Evolutionary conservation across 1,284 basidiomycete genomes (phyloP), one percentile per base, ranked within the genome.

Genomic region (Sanghuangporus sanghuang): DNA sequence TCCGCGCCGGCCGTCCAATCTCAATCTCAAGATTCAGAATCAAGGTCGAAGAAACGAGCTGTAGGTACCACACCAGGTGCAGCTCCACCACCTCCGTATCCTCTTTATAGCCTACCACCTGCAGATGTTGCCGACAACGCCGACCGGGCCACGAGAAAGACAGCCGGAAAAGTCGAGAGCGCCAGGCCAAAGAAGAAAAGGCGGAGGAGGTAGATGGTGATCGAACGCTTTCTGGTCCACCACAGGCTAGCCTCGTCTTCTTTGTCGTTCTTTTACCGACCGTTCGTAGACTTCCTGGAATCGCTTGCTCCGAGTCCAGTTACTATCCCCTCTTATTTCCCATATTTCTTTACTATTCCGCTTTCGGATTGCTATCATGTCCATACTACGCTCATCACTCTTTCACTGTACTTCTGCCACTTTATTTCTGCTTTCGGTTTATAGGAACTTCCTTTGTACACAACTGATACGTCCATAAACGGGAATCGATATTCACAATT

Each of bases 31-130:
- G 44, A 14, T 16, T n/a, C 44, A n/a, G 44, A 18, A n/a, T 6
- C 16, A 46, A n/a, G 6, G 16, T 16, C 7, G 7, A 18, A 46
- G 44, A 55, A 46, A 46, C 9, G 16, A 12, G 27, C 16, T 16
- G 2, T 42, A 23, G 58, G 58, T 6, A 14, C 18, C 21, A 60
- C 58, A 38, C 58, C 58, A 8, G 49, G 58, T 16, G 46, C 58
- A 16, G 58, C 36, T 16, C 58, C 58, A 9, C 35, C 46, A 38
- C 58, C 58, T 3, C 58, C 58, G 7, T 60, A 60, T 21, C 58
- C 58, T 8, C 48, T 60, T 16, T 52, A 52, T 53, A 52, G 48
- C 16, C 42, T 39, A 32, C 58, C 58, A 14, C 58, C 57, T 3
- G 32, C 57, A 14, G 23, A 14, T 4, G 36, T 9, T 16, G n/a